A percentile compares a stretch with the other conserved stretches of the same genome.
These are phyloP conservation scores for Naganishia liquefaciens DNA, from an alignment of 1,284 basidiomycete species.

Conservation along the genomic window DNA sequence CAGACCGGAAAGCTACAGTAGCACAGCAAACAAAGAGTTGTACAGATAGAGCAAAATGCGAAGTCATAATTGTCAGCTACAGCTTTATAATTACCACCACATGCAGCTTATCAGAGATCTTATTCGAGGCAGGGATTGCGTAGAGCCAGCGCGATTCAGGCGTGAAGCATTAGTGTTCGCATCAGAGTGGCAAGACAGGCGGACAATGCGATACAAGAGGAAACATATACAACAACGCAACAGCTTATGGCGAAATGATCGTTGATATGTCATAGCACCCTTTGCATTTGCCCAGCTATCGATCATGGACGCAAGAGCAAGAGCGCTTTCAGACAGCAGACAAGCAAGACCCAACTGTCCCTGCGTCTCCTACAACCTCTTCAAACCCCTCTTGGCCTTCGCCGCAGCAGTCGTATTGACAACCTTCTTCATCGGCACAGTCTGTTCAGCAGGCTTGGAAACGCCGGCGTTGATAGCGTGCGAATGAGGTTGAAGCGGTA, in stretches of 20 bases:
- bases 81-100: no score
- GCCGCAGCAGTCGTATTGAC: constrained; percentile 31
- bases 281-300: no score
- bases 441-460: not conserved
- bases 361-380: constrained; percentile 41
- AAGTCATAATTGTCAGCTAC: no score
- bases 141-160: no score
- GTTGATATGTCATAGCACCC: no score
- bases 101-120: no score
- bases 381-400: constrained; percentile 49
- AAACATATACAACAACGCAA: constrained; percentile 1
- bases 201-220: constrained; percentile 1
- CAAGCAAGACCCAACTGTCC: not conserved
- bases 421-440: constrained; percentile 17
- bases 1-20: no score
- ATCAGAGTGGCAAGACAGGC: not conserved
- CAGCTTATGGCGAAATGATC: no score
- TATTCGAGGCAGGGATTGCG: no score
- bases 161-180: no score
- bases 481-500: constrained; percentile 23
- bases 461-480: constrained; percentile 28
- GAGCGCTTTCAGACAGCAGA: not conserved
- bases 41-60: not conserved
- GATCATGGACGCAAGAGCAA: no score
- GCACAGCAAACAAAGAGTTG: not conserved